phyloP scores from a whole-genome alignment of 768 basidiomycete genomes.

The Suillus ampliporus region DNA sequence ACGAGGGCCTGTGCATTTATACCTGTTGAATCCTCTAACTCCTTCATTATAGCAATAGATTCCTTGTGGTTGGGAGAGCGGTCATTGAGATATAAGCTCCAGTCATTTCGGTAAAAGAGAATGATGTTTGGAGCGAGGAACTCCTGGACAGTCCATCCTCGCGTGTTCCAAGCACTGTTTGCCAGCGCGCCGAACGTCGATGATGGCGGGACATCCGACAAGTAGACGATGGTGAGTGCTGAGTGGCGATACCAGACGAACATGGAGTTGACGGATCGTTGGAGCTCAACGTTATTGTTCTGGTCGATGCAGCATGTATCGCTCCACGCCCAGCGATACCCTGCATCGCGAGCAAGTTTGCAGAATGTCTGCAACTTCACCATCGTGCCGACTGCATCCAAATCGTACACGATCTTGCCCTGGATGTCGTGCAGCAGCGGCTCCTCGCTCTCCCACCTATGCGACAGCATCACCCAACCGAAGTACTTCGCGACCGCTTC shows the following conservation, averaged over 20 bases:
- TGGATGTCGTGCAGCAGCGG: slow-evolving; percentile 24
- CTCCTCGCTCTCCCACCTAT: slow-evolving; percentile 29
- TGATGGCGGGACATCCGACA: slow-evolving; percentile 22
- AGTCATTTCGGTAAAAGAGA: slow-evolving; percentile 30
- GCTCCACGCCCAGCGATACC: slow-evolving; percentile 34
- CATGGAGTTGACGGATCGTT: slow-evolving; percentile 37
- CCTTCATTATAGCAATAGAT: not conserved
- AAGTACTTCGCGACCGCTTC: slow-evolving; percentile 25
- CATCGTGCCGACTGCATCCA: slow-evolving; percentile 8
- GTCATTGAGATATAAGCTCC: slow-evolving; percentile 18
- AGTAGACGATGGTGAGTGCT: slow-evolving; percentile 32
- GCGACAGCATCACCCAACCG: slow-evolving; percentile 34
- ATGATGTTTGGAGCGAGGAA: slow-evolving; percentile 32
- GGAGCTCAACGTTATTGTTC: slow-evolving; percentile 24
- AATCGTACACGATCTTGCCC: slow-evolving; percentile 23
- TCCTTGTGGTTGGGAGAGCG: not conserved
- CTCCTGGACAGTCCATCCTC: slow-evolving; percentile 37
- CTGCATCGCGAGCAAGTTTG: slow-evolving; percentile 33
- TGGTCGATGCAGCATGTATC: slow-evolving; percentile 38
- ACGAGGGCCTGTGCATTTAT: not conserved
- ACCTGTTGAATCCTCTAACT: not conserved
- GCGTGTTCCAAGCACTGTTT: slow-evolving; percentile 22
- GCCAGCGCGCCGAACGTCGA: not conserved
- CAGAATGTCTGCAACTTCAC: slow-evolving; percentile 35
- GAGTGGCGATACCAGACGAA: slow-evolving; percentile 33